Conservation (phyloP, 2,329 filamentous ascomycete species). For the Macroventuria anomochaeta region DNA sequence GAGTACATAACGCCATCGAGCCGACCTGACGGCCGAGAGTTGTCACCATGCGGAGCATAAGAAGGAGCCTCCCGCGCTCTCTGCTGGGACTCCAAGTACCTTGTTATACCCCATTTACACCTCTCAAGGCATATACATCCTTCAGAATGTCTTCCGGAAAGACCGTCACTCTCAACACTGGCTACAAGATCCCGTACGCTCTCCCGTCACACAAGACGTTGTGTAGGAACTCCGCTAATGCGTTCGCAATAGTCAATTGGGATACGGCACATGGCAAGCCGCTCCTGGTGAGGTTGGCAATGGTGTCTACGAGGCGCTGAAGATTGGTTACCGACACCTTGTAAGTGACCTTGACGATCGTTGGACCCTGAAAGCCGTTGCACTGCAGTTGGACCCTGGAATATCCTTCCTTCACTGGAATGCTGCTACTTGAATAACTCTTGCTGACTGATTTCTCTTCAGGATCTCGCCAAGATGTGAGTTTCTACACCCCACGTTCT, state of each 20-base stretch:
- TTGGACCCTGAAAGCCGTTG: constrained; percentile 8
- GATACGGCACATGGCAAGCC: constrained; percentile 46
- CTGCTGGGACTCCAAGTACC: background rate
- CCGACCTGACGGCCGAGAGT: constrained; percentile 17
- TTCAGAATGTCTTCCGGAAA: constrained; percentile 46
- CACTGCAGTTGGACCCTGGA: constrained; percentile 3
- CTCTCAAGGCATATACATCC: constrained; percentile 5
- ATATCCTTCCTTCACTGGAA: background rate
- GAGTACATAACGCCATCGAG: constrained; percentile 16
- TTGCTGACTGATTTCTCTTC: constrained; percentile 38
- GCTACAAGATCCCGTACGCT: constrained; percentile 55
- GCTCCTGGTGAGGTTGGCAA: constrained; percentile 47
- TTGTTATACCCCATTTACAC: background rate
- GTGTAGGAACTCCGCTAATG: constrained; percentile 8
- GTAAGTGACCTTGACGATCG: constrained; percentile 23
- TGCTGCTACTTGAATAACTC: background rate
- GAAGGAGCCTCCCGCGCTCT: constrained; percentile 14
- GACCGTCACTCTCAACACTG: constrained; percentile 42
- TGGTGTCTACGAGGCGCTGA: constrained; percentile 50
- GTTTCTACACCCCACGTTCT: constrained; percentile 16
- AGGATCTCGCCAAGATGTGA: constrained; percentile 44
- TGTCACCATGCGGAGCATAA: constrained; percentile 24
- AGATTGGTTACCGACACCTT: constrained; percentile 44
- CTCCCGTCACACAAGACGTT: constrained; percentile 32
- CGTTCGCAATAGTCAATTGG: constrained; percentile 52